These are phyloP conservation scores for Trichophyton verrucosum DNA, from an alignment of 2,329 filamentous ascomycete species.

Conservation along the genomic window DNA sequence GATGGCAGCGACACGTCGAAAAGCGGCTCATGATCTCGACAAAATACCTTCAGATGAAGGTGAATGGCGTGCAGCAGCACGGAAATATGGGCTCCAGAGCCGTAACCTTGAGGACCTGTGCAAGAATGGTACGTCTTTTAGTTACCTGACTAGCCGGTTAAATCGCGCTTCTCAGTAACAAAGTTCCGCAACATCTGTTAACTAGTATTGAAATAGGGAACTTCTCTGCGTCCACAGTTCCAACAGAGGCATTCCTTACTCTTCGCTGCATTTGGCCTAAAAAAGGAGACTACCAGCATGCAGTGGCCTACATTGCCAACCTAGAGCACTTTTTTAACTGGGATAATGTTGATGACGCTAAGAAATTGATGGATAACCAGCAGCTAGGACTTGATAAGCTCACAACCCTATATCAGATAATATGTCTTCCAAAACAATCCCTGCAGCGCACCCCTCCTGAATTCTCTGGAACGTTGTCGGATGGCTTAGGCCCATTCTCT, in stretches of 20 bases:
- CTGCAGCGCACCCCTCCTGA: conserved; percentile 6
- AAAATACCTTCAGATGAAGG: conserved; percentile 10
- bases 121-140: conserved; percentile 2
- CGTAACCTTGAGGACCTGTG: conserved; percentile 6
- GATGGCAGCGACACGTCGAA: conserved; percentile 4
- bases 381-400: conserved; percentile 11
- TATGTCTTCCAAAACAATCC: conserved; percentile 8
- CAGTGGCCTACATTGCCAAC: conserved; percentile 7
- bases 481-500: conserved; percentile 10
- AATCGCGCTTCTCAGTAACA: too few relatives aligned
- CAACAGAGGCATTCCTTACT: conserved; percentile 14
- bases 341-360: conserved; percentile 8
- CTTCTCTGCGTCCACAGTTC: conserved; percentile 11
- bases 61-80: conserved; percentile 10
- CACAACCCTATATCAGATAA: conserved; percentile 8
- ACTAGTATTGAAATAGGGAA: background rate
- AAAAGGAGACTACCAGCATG: conserved; percentile 5
- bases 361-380: conserved; percentile 6
- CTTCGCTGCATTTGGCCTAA: conserved; percentile 11
- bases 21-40: conserved; percentile 8
- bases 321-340: conserved; percentile 11
- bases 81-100: conserved; percentile 7
- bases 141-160: background rate
- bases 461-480: conserved; percentile 6
- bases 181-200: background rate